Percentiles rank a stretch among this genome's conserved stretches.
Conservation (phyloP, 2,329 filamentous ascomycete species). For the Colletotrichum lini region DNA sequence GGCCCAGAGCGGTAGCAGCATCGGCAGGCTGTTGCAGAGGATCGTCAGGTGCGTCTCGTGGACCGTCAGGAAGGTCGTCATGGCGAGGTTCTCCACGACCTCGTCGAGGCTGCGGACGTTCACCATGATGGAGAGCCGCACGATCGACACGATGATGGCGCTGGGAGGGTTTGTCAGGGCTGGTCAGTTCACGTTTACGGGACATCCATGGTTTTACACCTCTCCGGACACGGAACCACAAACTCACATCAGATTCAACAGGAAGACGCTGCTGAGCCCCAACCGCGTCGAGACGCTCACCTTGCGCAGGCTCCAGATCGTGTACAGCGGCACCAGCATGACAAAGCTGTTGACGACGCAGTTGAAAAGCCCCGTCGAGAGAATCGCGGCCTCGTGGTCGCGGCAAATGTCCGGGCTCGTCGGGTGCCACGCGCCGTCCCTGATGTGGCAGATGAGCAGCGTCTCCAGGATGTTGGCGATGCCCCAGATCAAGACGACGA, state of each 20-base stretch:
- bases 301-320: slow-evolving; percentile 54
- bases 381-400: slow-evolving; percentile 54
- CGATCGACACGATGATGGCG: slow-evolving; percentile 46
- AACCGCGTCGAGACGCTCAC: slow-evolving; percentile 47
- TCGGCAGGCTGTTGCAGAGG: slow-evolving; percentile 45
- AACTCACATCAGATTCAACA: slow-evolving; percentile 48
- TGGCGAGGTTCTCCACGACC: slow-evolving; percentile 45
- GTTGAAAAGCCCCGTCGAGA: slow-evolving; percentile 57
- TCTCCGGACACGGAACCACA: too few relatives aligned
- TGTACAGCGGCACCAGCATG: slow-evolving; percentile 54
- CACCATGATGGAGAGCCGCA: slow-evolving; percentile 45
- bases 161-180: slow-evolving; percentile 28
- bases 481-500: slow-evolving; percentile 47
- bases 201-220: too few relatives aligned
- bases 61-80: slow-evolving; percentile 46
- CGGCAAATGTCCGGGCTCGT: slow-evolving; percentile 52
- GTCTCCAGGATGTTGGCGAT: slow-evolving; percentile 46
- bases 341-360: slow-evolving; percentile 57
- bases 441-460: slow-evolving; percentile 47
- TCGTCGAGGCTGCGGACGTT: slow-evolving; percentile 46
- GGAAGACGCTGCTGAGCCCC: slow-evolving; percentile 48
- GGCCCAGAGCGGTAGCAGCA: slow-evolving; percentile 39
- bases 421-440: slow-evolving; percentile 37
- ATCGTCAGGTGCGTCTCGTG: slow-evolving; percentile 45
- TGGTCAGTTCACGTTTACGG: too few relatives aligned